phyloP scores from a whole-genome alignment of 495 filamentous ascomycete species.

The Trichoderma orchidacearum region DNA sequence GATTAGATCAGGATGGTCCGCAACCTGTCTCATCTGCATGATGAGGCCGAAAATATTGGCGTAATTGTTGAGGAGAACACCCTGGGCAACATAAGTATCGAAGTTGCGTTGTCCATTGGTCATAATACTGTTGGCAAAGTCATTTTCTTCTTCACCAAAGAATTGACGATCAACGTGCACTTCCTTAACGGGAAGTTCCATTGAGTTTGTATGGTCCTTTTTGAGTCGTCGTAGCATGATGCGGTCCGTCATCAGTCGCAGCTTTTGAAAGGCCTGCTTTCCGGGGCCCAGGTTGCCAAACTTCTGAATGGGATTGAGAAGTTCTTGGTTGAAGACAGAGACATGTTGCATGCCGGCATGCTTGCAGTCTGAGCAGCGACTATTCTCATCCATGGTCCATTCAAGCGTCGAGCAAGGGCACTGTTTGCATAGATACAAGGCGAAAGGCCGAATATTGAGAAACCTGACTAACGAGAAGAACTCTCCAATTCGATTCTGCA shows the following conservation, averaged over 20 bases:
- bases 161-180: conserved; percentile 85
- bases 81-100: conserved; percentile 86
- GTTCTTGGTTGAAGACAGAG: conserved; percentile 90
- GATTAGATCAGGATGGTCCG: conserved; percentile 90
- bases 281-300: conserved; percentile 38
- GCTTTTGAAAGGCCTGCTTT: conserved; percentile 57
- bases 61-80: conserved; percentile 94
- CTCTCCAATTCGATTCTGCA: conserved; percentile 94
- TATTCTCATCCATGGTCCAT: conserved; percentile 60
- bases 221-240: conserved; percentile 94
- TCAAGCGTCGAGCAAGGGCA: conserved; percentile 71
- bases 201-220: conserved; percentile 75
- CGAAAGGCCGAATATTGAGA: conserved; percentile 73
- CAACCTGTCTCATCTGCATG: conserved; percentile 95
- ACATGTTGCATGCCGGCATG: conserved; percentile 70
- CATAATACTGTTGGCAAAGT: conserved; percentile 95
- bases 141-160: conserved; percentile 87
- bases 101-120: conserved; percentile 73
- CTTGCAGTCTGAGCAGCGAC: conserved; percentile 50
- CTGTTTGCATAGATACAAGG: conserved; percentile 80
- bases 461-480: conserved; percentile 93
- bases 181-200: conserved; percentile 93
- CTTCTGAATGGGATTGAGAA: conserved; percentile 67
- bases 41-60: conserved; percentile 82
- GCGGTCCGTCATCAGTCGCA: conserved; percentile 71